phyloP scores from a whole-genome alignment of 1,284 basidiomycete species.

The Trametes polyzona region DNA sequence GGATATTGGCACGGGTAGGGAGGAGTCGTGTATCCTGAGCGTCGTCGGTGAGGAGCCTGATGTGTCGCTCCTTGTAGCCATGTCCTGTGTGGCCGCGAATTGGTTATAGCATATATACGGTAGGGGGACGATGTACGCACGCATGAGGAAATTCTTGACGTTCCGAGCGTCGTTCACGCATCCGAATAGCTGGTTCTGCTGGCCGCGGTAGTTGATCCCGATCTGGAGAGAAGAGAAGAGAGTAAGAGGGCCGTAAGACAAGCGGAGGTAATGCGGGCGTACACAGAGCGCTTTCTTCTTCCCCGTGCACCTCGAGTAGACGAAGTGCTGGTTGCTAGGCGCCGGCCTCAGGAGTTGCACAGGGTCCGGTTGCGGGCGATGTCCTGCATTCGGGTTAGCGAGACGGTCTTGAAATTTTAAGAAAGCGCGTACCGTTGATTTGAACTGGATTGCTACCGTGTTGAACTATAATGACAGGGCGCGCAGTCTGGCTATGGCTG shows the following conservation, averaged over 20 bases:
- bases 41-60: conserved; percentile 83
- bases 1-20: conserved; percentile 81
- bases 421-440: background rate
- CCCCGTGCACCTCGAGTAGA: conserved; percentile 75
- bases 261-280: no score
- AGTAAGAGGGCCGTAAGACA: no score
- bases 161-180: conserved; percentile 86
- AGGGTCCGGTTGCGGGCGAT: conserved; percentile 11
- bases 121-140: conserved; percentile 43
- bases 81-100: conserved; percentile 46
- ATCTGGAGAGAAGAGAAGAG: conserved; percentile 48
- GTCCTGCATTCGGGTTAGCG: conserved; percentile 1
- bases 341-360: conserved; percentile 8
- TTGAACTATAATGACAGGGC: background rate
- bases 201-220: conserved; percentile 81
- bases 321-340: conserved; percentile 8
- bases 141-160: conserved; percentile 70
- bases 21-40: conserved; percentile 56
- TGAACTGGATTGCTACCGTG: conserved; percentile 9
- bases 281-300: conserved; percentile 75
- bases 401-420: no score
- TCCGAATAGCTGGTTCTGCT: conserved; percentile 64
- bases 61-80: conserved; percentile 71
- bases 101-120: background rate
- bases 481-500: conserved; percentile 9